Percentiles rank a stretch among this genome's conserved stretches.
These are phyloP conservation scores for Asterochloris erici DNA, from an alignment of 139 green algal genomes.

Conservation along the genomic window DNA sequence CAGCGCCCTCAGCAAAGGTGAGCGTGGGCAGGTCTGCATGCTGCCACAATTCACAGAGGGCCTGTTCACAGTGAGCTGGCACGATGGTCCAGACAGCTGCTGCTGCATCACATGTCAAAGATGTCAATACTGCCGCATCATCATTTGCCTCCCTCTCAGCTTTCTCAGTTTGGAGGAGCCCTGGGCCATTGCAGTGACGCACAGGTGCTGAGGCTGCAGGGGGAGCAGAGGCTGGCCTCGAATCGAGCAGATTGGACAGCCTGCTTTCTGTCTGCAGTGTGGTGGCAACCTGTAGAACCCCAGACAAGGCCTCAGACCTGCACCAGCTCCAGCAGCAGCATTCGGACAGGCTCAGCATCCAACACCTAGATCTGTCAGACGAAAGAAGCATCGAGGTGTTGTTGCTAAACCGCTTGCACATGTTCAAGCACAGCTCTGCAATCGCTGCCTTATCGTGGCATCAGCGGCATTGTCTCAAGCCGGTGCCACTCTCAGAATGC, in stretches of 20 bases:
- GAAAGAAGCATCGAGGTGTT: too few relatives aligned
- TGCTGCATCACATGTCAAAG: background rate
- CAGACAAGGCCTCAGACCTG: conserved; percentile 39
- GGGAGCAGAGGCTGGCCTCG: too few relatives aligned
- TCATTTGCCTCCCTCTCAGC: background rate
- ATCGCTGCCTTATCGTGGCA: too few relatives aligned
- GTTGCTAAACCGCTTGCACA: too few relatives aligned
- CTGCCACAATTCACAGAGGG: background rate
- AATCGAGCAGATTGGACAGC: too few relatives aligned
- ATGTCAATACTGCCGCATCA: background rate
- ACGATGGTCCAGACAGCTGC: background rate
- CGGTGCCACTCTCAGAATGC: conserved; percentile 19
- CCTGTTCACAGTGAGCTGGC: background rate
- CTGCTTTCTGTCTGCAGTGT: conserved; percentile 33
- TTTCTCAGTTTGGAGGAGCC: background rate
- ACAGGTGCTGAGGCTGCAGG: too few relatives aligned
- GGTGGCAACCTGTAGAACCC: conserved; percentile 68
- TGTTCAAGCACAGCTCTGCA: too few relatives aligned
- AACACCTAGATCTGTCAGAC: too few relatives aligned
- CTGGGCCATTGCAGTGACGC: too few relatives aligned
- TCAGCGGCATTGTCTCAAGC: too few relatives aligned
- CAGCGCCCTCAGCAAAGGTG: conserved; percentile 18
- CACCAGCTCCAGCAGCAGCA: conserved; percentile 29
- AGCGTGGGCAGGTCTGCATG: background rate
- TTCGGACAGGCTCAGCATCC: background rate